Evolutionary conservation across 1,284 basidiomycete species (phyloP), one percentile per base, ranked within the genome.

Genomic region (Heliocybe sulcata): DNA sequence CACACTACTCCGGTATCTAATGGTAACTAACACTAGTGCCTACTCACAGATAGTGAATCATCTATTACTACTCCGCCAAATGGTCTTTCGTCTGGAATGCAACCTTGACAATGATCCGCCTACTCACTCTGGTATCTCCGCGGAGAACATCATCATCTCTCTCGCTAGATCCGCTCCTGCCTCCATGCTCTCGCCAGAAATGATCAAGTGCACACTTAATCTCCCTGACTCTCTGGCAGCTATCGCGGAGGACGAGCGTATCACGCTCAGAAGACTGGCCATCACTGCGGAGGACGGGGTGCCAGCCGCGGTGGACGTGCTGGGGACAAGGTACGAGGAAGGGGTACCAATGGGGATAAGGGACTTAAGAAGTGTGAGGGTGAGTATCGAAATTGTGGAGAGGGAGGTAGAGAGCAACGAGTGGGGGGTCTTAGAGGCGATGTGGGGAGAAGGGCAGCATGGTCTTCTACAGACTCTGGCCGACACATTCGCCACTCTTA

Each of bases 271-370:
- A 25, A 77, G 82, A 58, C 72, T 82, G 11, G 85, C 86, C 0
- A 67, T 74, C 29, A 77, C 89, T 19, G 82, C 78, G 1, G 80
- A 87, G 33, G 81, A 85, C 55, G 87, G 87, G 1, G 62, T 88
- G 2, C 62, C 72, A 0, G 79, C 79, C n/a, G 86, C 83, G 1
- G 67, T 87, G 16, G 80, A 83, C 45, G 82, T 86, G 61, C 66
- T 90, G 14, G 64, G 74, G 45, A 77, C 72, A 52, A 69, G 75
- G 20, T 71, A 75, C 54, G 72, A 77, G 47, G 73, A 73, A n/a
- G n/a, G n/a, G n/a, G n/a, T n/a, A n/a, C 78, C 81, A 3, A 69
- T 81, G 31, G 77, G 77, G 2, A 64, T 75, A 20, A 71, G 75
- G 22, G 72, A 78, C 45, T 61, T 86, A 16, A 77, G 83, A 23